Base-by-base conservation (phyloP, 2,329 filamentous ascomycete genomes). In the Phialocephala sp. region DNA sequence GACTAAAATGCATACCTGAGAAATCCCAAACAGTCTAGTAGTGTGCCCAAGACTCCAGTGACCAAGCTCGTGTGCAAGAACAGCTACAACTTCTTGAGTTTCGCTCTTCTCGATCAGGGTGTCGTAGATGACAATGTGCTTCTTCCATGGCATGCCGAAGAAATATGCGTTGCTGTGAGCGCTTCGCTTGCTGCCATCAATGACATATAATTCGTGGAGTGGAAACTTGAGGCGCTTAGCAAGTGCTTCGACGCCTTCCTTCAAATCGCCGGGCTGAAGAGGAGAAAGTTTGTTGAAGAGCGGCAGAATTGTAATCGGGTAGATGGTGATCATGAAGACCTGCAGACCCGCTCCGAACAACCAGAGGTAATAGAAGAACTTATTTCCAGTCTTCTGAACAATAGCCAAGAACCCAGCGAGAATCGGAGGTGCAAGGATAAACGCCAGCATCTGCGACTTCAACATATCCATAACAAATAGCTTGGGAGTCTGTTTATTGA, bases 61-160 rank as follows among this genome's bases (percentile, higher is more conserved):
- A 60, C 95, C 95, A 57, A 99, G 87, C 80, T 99, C 95, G 78
- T 99, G 95, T 41, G 93, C 94, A 62, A 99, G 83, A 61, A 99
- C 94, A 71, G 95, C 94, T 66, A 97, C 92, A 47, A 99, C 94
- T 80, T 99, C 95, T 76, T 95, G 86, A 4, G 91, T 89, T 68
- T 94, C 88, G 78, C 91, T 95, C 87, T 98, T 97, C 80, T 97
- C 94, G 69, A 99, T 93, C 69, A 99, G 82, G 5, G 96, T 99
- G 77, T 99, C 95, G 78, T 97, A 99, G 76, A 99, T 96, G 75
- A 99, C 95, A 82, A 99, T 99, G 83, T 98, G 96, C 87, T 98
- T 98, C 87, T 97, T 97, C 94, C 94, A 99, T 50, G 95, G 95
- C 63, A 99, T 87, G 67, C 95, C 95, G 74, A 96, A 97, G 82